Conservation (phyloP, 139 green algal species). For the Tetraselmis striata region DNA sequence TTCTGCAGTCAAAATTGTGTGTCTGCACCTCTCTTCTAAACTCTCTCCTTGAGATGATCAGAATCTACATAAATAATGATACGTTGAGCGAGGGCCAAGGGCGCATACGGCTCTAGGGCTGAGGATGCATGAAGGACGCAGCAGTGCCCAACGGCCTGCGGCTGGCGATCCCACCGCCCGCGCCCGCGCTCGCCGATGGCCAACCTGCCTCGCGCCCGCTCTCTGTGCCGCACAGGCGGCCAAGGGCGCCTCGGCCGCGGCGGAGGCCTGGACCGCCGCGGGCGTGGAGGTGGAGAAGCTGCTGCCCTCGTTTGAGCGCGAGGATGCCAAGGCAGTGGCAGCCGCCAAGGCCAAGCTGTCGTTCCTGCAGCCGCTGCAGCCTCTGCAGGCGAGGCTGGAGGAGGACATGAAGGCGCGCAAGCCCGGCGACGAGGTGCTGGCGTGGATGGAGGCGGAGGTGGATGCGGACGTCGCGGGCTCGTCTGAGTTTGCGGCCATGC, state of each 20-base stretch:
- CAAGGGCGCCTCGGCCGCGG: conserved; percentile 11
- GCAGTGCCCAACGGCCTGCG: no score
- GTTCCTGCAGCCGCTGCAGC: not conserved
- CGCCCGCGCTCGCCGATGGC: no score
- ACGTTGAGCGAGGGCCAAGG: no score
- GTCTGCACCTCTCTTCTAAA: not conserved
- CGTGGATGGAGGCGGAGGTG: not conserved
- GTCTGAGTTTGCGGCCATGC: not conserved
- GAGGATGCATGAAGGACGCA: no score
- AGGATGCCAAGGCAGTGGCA: not conserved
- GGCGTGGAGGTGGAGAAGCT: not conserved
- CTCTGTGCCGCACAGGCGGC: not conserved
- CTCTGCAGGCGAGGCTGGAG: not conserved
- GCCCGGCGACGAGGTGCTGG: not conserved
- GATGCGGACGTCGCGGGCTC: not conserved
- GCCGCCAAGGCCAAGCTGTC: not conserved
- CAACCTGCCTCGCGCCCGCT: no score
- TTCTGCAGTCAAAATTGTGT: not conserved
- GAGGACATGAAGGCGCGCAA: not conserved
- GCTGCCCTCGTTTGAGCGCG: conserved; percentile 20
- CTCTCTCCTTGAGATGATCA: no score
- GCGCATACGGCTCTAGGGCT: no score
- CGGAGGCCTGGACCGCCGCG: conserved; percentile 5
- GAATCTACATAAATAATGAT: no score
- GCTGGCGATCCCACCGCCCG: no score